Percentiles rank a stretch among this genome's conserved stretches.
phyloP scores from a whole-genome alignment of 192 early-diverging fungal genomes.

The Umbelopsis ramanniana region DNA sequence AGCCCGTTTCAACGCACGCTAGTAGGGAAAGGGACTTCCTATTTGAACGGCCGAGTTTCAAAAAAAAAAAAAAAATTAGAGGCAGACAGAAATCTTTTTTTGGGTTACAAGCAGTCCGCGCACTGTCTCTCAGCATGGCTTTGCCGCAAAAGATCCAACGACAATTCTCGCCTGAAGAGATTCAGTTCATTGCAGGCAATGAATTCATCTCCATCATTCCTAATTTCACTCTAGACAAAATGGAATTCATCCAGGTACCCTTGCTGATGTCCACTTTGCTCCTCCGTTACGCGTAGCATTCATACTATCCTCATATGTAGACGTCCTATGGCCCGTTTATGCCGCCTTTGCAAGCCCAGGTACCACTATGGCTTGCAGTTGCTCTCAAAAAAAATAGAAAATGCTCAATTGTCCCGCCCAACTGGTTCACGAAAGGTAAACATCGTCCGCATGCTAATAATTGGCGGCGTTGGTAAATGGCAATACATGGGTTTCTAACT shows the following conservation, averaged over 20 bases:
- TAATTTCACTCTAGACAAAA: slow-evolving; percentile 64
- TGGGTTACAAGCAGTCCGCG: too few species aligned
- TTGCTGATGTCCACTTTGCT: too few species aligned
- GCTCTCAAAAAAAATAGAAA: slow-evolving; percentile 81
- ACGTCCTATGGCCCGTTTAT: slow-evolving; percentile 78
- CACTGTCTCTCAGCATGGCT: slow-evolving; percentile 40
- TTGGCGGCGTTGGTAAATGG: neutral
- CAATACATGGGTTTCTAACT: neutral
- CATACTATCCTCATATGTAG: slow-evolving; percentile 39
- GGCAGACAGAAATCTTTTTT: neutral
- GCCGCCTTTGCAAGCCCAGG: slow-evolving; percentile 74
- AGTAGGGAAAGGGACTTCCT: neutral
- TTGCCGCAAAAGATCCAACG: slow-evolving; percentile 45
- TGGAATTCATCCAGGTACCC: slow-evolving; percentile 82
- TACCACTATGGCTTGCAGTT: slow-evolving; percentile 90
- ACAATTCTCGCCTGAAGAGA: slow-evolving; percentile 75
- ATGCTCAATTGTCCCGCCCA: slow-evolving; percentile 79
- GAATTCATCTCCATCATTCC: slow-evolving; percentile 79
- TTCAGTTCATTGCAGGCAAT: slow-evolving; percentile 87
- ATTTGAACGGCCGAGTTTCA: neutral
- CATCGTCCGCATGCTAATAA: neutral
- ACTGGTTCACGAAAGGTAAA: slow-evolving; percentile 79
- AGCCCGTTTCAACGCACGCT: neutral
- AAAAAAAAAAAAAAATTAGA: neutral
- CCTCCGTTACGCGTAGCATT: neutral